Evolutionary conservation across 202 grass and related monocot species (phyloP).

Genomic region (Brachypodium distachyon): DNA sequence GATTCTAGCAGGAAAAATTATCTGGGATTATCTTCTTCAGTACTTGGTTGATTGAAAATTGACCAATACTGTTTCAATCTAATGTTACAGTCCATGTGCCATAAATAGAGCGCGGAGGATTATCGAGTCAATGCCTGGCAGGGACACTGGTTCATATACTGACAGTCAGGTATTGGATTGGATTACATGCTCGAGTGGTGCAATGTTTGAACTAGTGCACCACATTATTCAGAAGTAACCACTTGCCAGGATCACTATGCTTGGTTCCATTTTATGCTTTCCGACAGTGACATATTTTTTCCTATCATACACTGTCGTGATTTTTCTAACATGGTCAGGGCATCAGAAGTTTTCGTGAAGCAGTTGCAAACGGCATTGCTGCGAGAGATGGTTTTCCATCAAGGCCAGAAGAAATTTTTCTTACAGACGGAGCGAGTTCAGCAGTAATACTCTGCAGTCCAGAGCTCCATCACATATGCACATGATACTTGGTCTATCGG

Average conservation of each 20-base stretch:
- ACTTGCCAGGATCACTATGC: neutral
- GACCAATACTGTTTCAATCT: neutral
- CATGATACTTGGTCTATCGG: neutral
- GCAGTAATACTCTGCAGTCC: constrained; percentile 36
- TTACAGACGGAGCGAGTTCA: constrained; percentile 65
- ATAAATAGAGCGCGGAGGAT: constrained; percentile 50
- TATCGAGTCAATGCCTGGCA: constrained; percentile 36
- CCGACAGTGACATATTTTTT: neutral
- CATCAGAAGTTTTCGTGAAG: constrained; percentile 44
- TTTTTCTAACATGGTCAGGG: constrained; percentile 32
- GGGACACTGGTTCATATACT: constrained; percentile 49
- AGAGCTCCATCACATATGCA: neutral
- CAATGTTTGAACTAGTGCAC: neutral
- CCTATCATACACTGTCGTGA: neutral
- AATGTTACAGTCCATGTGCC: constrained; percentile 38
- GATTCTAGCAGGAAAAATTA: neutral
- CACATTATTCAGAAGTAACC: neutral
- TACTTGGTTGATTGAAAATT: neutral
- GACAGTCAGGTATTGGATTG: constrained; percentile 30
- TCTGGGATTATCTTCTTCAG: neutral
- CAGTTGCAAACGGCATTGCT: constrained; percentile 52
- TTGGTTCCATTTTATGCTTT: neutral
- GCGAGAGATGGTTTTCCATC: constrained; percentile 61
- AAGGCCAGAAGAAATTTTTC: constrained; percentile 53
- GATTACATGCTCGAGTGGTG: neutral